Evolutionary conservation across 225 moss, liverwort and hornwort genomes (phyloP), one percentile per base, ranked within the genome.

Genomic region (Polytrichum formosum): DNA sequence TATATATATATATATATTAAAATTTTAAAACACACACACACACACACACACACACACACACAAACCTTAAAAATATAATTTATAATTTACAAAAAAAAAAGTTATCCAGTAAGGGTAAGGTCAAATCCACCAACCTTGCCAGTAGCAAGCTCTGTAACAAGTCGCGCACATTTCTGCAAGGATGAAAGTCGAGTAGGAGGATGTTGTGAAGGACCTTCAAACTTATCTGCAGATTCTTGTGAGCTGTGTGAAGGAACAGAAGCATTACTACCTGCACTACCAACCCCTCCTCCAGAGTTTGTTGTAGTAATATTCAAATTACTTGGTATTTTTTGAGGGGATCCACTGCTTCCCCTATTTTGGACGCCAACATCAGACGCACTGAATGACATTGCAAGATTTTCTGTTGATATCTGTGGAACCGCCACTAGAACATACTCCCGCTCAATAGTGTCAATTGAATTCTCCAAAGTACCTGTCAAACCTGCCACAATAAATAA

Each of bases 401-500:
- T 87, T 69, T 93, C 96, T 69, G 91, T 79, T 64, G 93, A 93
- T 80, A 88, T 88, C 71, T 88, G 64, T 72, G 90, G 83, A 75
- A 83, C 91, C 64, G 90, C 78, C 73, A 96, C 96, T 76, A 94
- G 74, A 72, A 98, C 94, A 83, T 98, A 98, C 74, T 98, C 98
- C 68, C 88, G 94, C 79, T 98, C 98, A 82, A 98, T 94, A 72
- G 86, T 86, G 76, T 98, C 98, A 60, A 98, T 86, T 64, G 98
- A 94, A 87, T 98, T 94, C 85, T 84, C 84, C 79, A 98, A 85
- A 35, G 87, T 85, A 78, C 92, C 98, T 94, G 87, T 77, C 46
- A 46, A 46, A 46, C 46, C 46, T 46, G 46, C 46, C 46, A 46
- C 46, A 46, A 16, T 46, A 46, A 46, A 10, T 9, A 9, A 46